Percentiles rank a stretch among this genome's conserved stretches.
Evolutionary conservation across 192 early-diverging fungal species (phyloP).

Genomic region (Linderina pennispora): DNA sequence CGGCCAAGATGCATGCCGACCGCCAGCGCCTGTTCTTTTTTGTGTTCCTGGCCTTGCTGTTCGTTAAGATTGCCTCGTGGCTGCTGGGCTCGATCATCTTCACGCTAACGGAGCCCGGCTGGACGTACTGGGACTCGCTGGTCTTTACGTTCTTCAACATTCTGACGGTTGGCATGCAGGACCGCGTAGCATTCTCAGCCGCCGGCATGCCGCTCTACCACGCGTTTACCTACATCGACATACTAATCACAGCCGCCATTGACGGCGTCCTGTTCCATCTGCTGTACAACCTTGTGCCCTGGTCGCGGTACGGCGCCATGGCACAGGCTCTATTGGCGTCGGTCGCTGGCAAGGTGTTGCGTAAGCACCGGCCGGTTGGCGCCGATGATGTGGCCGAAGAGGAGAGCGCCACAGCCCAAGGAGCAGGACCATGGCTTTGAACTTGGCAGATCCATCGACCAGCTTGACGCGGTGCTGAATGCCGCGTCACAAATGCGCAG

Average conservation of each 20-base stretch:
- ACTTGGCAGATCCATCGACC: slow-evolving; percentile 5
- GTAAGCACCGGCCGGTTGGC: background rate
- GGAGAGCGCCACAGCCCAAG: background rate
- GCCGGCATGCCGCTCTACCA: slow-evolving; percentile 37
- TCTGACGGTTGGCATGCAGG: slow-evolving; percentile 40
- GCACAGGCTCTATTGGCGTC: slow-evolving; percentile 12
- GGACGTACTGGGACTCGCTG: slow-evolving; percentile 47
- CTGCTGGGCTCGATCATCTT: slow-evolving; percentile 32
- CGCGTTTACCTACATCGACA: slow-evolving; percentile 32
- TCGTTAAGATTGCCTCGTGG: slow-evolving; percentile 41
- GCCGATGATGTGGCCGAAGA: slow-evolving; percentile 2
- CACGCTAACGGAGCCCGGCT: slow-evolving; percentile 28
- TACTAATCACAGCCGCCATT: slow-evolving; percentile 35
- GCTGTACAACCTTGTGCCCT: slow-evolving; percentile 35
- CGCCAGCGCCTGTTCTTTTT: slow-evolving; percentile 33
- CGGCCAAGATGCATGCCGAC: too few relatives aligned
- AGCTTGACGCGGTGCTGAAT: slow-evolving; percentile 19
- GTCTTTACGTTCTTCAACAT: slow-evolving; percentile 42
- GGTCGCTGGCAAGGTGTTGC: slow-evolving; percentile 8
- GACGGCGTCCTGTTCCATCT: slow-evolving; percentile 37
- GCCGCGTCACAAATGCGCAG: slow-evolving; percentile 17
- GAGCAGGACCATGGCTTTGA: slow-evolving; percentile 2
- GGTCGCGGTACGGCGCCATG: slow-evolving; percentile 17
- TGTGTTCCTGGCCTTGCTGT: slow-evolving; percentile 18
- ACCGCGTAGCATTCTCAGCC: slow-evolving; percentile 28